phyloP scores from a whole-genome alignment of 306 rosid genomes.

The Carpinus fangiana region DNA sequence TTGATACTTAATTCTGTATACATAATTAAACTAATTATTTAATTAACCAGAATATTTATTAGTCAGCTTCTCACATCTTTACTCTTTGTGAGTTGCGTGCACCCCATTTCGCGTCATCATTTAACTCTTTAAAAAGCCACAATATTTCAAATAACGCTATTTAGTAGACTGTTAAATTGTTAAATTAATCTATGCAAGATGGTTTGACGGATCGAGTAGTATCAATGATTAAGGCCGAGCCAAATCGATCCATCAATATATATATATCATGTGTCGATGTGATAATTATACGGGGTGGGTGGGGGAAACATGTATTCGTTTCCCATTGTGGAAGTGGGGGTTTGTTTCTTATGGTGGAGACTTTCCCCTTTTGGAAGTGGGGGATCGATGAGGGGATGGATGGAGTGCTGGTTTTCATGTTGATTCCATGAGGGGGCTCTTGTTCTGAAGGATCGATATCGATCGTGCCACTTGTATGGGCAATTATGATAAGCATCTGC shows the following conservation, averaged over 20 bases:
- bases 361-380: conserved; percentile 46
- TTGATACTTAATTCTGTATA: conserved; percentile 11
- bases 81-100: not conserved
- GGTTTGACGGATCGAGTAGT: too few species aligned
- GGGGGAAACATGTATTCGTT: conserved; percentile 27
- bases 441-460: too few species aligned
- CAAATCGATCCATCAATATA: too few species aligned
- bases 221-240: too few species aligned
- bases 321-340: conserved; percentile 38
- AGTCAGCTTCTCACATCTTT: conserved; percentile 9
- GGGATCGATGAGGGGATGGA: too few species aligned
- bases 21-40: not conserved
- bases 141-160: too few species aligned
- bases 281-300: conserved; percentile 38
- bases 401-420: conserved; percentile 29
- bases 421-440: conserved; percentile 17
- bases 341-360: conserved; percentile 27
- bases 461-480: conserved; percentile 20
- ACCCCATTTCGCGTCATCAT: conserved; percentile 31
- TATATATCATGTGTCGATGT: too few species aligned
- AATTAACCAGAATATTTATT: conserved; percentile 10
- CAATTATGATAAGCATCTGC: conserved; percentile 49
- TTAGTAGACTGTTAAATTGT: too few species aligned
- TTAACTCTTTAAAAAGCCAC: not conserved
- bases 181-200: too few species aligned